phyloP scores from a whole-genome alignment of 192 early-diverging fungal species.

The Coemansia sp. region DNA sequence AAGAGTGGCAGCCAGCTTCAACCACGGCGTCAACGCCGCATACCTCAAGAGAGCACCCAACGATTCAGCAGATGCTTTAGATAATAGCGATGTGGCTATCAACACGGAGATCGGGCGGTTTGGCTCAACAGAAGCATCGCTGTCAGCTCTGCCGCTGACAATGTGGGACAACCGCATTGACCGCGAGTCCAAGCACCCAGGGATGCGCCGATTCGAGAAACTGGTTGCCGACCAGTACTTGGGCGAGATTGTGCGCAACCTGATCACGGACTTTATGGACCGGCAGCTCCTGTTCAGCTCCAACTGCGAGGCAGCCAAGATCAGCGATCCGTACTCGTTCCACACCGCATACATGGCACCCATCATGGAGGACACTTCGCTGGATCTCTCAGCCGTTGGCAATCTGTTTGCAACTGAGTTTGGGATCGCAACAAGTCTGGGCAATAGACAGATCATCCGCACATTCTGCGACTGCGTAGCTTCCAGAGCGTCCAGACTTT shows the following conservation, averaged over 20 bases:
- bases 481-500: conserved; percentile 74
- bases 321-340: conserved; percentile 70
- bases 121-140: conserved; percentile 54
- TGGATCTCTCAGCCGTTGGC: conserved; percentile 60
- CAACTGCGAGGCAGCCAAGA: conserved; percentile 38
- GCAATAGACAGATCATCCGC: conserved; percentile 78
- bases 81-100: conserved; percentile 71
- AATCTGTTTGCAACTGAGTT: conserved; percentile 74
- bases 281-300: conserved; percentile 71
- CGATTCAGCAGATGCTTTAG: conserved; percentile 64
- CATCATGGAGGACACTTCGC: conserved; percentile 67
- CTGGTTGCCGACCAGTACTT: conserved; percentile 90
- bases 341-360: conserved; percentile 71
- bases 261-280: conserved; percentile 80
- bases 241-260: conserved; percentile 82
- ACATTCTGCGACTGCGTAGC: conserved; percentile 80
- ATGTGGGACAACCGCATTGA: conserved; percentile 82
- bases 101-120: conserved; percentile 95
- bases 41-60: conserved; percentile 87
- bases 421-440: conserved; percentile 58
- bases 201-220: conserved; percentile 60
- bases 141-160: conserved; percentile 68
- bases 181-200: conserved; percentile 73
- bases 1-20: conserved; percentile 79
- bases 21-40: conserved; percentile 91